Base-by-base conservation (phyloP, 192 early-diverging fungal species). In the Thoreauomyces humboldtii region DNA sequence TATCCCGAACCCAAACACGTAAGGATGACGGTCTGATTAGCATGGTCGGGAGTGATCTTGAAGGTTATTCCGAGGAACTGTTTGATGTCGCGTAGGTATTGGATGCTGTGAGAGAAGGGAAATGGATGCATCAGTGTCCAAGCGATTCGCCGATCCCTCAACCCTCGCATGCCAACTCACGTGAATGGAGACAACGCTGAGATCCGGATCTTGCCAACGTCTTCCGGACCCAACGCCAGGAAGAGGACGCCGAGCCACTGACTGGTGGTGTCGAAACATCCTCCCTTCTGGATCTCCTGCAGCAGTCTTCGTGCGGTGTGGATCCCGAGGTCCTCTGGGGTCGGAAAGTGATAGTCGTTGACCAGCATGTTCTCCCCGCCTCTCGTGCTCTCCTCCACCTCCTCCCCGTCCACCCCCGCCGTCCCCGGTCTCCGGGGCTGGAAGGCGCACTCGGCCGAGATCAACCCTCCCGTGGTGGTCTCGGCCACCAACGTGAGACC, bases 401-500 rank as follows among this genome's bases (percentile, higher is more conserved):
- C 58, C 36, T 64, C 48, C 25, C 27, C 34, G 63, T 27, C 19
- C 42, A 48, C 45, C 25, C 47, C 32, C 33, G 35, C 22, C 7
- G 38, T 46, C 7, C 14, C 25, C 27, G 45, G 71, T 41, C 65
- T 74, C 37, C 80, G 54, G 11, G 80, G 78, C 65, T 81, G 82
- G 34, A 90, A 94, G 9, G 89, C 87, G 61, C 89, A 81, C 71
- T 99, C 96, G 29, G 93, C 89, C 14, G 89, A 91, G 57, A 93
- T 75, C 42, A 96, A 77, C 1, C 73, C 89, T 1, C 89, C 89
- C 0, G 90, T 93, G 0, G 89, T 95, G 4, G 91, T 86, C 73
- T 98, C 94, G 5, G 94, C 95, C 3, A 99, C 93, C 41, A 99
- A 72, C 25, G 89, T 89, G 24, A 95, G 74, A 0, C 88, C 93